phyloP scores from a whole-genome alignment of 2,329 filamentous ascomycete genomes.

The Pseudocercospora eumusae region DNA sequence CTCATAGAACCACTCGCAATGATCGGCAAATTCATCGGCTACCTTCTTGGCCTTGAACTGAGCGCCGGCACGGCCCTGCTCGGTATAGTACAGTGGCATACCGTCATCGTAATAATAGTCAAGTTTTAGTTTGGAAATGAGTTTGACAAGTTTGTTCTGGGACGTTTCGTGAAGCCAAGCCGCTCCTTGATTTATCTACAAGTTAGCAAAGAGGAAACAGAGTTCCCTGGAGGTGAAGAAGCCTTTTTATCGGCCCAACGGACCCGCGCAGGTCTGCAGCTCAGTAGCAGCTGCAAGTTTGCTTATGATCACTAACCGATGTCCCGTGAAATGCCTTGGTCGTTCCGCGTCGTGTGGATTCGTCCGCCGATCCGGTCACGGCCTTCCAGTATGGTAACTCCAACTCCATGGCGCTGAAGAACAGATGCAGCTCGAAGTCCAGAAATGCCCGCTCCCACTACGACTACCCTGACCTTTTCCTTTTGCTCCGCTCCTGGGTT shows the following conservation, averaged over 20 bases:
- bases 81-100: conserved; percentile 46
- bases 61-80: conserved; percentile 46
- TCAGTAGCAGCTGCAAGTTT: conserved; percentile 36
- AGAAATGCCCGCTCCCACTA: conserved; percentile 43
- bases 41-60: conserved; percentile 53
- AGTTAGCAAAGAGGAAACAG: conserved; percentile 26
- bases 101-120: conserved; percentile 52
- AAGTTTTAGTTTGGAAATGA: conserved; percentile 46
- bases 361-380: conserved; percentile 42
- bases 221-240: conserved; percentile 32
- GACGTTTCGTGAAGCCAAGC: conserved; percentile 52
- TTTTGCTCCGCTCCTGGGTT: conserved; percentile 22
- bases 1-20: conserved; percentile 46
- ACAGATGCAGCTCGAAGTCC: conserved; percentile 42
- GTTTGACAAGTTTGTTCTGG: conserved; percentile 48
- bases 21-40: conserved; percentile 50
- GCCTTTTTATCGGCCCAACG: conserved; percentile 30
- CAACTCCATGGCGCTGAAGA: conserved; percentile 40
- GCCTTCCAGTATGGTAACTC: conserved; percentile 42
- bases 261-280: conserved; percentile 35
- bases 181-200: conserved; percentile 38
- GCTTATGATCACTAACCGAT: conserved; percentile 32
- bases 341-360: conserved; percentile 44
- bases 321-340: conserved; percentile 34
- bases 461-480: conserved; percentile 35